phyloP scores from a whole-genome alignment of 805 yeast species.

The Kodamaea hsintzibuensis region DNA sequence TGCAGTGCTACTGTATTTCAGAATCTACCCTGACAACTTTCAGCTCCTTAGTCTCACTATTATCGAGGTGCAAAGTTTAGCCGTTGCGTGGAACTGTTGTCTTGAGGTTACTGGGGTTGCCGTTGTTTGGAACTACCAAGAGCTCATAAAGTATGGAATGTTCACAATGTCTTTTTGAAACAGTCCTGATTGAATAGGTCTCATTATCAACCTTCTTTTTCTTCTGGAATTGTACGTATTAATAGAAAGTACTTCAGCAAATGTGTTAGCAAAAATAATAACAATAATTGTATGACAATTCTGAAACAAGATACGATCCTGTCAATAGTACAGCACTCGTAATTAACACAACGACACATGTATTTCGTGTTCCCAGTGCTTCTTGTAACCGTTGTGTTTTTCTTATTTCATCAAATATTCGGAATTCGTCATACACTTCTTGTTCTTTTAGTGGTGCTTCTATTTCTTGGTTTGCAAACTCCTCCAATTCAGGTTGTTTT shows the following conservation, averaged over 20 bases:
- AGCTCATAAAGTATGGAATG: too few relatives aligned
- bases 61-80: too few relatives aligned
- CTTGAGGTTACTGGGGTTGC: too few relatives aligned
- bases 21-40: too few relatives aligned
- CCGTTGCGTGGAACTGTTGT: too few relatives aligned
- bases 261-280: slow-evolving; percentile 36
- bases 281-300: slow-evolving; percentile 38
- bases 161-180: too few relatives aligned
- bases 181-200: too few relatives aligned
- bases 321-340: slow-evolving; percentile 13
- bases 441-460: not conserved
- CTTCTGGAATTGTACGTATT: too few relatives aligned
- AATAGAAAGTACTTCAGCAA: not conserved
- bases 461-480: not conserved
- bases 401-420: slow-evolving; percentile 3
- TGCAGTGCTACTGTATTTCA: too few relatives aligned
- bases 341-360: not conserved
- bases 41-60: too few relatives aligned
- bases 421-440: not conserved
- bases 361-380: not conserved
- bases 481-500: not conserved
- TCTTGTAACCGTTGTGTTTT: slow-evolving; percentile 1
- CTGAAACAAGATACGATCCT: slow-evolving; percentile 30
- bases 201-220: too few relatives aligned
- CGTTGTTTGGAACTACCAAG: too few relatives aligned